Conservation (phyloP, 345 rosid genomes). For the Aegle marmelos region DNA sequence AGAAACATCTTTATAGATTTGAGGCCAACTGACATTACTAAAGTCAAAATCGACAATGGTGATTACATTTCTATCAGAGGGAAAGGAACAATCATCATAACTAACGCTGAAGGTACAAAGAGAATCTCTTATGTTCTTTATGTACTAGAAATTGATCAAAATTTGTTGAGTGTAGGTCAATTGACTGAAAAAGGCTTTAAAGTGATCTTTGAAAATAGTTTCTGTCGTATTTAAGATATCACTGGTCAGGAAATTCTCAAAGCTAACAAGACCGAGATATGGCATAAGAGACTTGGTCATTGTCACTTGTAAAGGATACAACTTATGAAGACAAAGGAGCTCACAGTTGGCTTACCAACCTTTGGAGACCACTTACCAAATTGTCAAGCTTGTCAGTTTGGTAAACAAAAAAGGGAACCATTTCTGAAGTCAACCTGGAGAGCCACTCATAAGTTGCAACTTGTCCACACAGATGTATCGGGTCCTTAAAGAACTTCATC, state of each 20-base stretch:
- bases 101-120: neutral
- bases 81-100: neutral
- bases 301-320: neutral
- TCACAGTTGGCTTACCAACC: neutral
- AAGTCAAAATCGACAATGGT: conserved; percentile 5
- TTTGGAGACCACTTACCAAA: neutral
- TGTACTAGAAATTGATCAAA: neutral
- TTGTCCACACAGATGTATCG: neutral
- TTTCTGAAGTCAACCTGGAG: neutral
- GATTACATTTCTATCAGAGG: neutral
- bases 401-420: neutral
- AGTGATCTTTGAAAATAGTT: neutral
- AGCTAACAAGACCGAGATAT: neutral
- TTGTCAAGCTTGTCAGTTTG: neutral
- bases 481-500: too few relatives aligned
- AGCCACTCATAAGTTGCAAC: neutral
- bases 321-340: neutral
- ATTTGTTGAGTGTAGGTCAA: neutral
- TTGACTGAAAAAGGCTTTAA: neutral
- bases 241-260: neutral
- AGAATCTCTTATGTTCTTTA: neutral
- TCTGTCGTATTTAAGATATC: neutral
- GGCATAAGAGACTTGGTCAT: conserved; percentile 13
- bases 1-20: neutral
- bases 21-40: neutral